phyloP scores from a whole-genome alignment of 176 grass and related monocot species.

The Paspalum notatum region DNA sequence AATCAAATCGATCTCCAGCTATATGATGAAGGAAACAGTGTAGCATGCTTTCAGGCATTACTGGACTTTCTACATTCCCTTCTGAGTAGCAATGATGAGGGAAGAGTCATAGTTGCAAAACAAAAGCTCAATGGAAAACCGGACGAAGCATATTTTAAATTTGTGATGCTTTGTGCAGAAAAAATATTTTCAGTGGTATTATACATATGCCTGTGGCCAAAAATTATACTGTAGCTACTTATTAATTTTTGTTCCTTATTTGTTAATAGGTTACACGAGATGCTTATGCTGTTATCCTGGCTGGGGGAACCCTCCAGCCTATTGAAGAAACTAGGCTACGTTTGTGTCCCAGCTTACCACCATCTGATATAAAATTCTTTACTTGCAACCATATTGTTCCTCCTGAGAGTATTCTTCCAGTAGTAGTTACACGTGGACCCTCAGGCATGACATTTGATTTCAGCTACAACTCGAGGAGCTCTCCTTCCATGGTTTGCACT shows the following conservation, averaged over 20 bases:
- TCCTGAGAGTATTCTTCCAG: conserved; percentile 89
- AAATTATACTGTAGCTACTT: background rate
- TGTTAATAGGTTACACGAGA: conserved; percentile 60
- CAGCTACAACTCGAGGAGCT: conserved; percentile 87
- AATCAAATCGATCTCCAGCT: conserved; percentile 27
- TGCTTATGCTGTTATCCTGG: conserved; percentile 75
- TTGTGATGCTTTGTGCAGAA: conserved; percentile 91
- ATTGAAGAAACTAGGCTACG: conserved; percentile 95
- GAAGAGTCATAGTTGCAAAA: conserved; percentile 75
- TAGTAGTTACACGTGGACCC: conserved; percentile 80
- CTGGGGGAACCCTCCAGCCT: conserved; percentile 92
- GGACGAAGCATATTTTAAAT: conserved; percentile 83
- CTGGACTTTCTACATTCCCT: conserved; percentile 67
- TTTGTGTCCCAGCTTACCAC: conserved; percentile 61
- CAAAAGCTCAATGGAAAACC: conserved; percentile 52
- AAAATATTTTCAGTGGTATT: conserved; percentile 83
- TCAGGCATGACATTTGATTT: conserved; percentile 97
- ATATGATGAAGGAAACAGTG: conserved; percentile 65
- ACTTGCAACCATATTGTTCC: conserved; percentile 93
- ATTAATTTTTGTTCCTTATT: conserved; percentile 16
- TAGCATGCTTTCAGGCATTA: conserved; percentile 81
- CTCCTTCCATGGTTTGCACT: conserved; percentile 64
- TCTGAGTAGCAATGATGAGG: conserved; percentile 74
- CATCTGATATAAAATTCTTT: conserved; percentile 70
- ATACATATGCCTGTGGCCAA: background rate